Conservation (phyloP, 306 rosid genomes). For the Ormosia emarginata region DNA sequence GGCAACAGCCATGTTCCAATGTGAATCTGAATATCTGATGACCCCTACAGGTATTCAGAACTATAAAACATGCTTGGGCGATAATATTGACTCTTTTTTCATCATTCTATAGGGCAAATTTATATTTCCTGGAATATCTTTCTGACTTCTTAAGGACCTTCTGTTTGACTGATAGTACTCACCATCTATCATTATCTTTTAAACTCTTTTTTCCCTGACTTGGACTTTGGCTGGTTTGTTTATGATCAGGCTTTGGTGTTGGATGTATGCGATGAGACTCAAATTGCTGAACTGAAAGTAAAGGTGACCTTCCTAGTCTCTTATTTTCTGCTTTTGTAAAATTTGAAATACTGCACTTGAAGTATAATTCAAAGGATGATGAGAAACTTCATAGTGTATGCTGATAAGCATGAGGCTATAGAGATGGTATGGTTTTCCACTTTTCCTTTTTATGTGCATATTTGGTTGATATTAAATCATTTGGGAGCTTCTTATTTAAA, state of each 20-base stretch:
- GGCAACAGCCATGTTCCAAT: neutral
- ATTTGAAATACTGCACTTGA: neutral
- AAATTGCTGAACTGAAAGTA: slow-evolving; percentile 73
- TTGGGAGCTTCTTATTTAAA: neutral
- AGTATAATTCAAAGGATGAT: neutral
- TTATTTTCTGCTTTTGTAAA: neutral
- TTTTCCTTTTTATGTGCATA: neutral
- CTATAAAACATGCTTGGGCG: neutral
- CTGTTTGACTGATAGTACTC: neutral
- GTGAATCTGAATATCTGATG: neutral
- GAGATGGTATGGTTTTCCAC: slow-evolving; percentile 3
- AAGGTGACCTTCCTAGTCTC: slow-evolving; percentile 54
- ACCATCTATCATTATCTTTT: slow-evolving; percentile 12
- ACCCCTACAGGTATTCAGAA: neutral
- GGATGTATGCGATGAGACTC: slow-evolving; percentile 84
- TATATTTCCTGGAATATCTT: neutral
- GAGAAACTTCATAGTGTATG: neutral
- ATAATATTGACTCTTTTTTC: neutral
- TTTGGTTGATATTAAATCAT: neutral
- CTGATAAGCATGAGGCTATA: neutral
- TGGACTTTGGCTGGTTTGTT: slow-evolving; percentile 15
- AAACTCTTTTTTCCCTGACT: slow-evolving; percentile 17
- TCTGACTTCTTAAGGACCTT: neutral
- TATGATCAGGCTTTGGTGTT: slow-evolving; percentile 63
- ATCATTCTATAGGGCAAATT: slow-evolving; percentile 1